These are phyloP conservation scores for Batkoa obscura DNA, from an alignment of 371 early-diverging fungal species.

Conservation along the genomic window DNA sequence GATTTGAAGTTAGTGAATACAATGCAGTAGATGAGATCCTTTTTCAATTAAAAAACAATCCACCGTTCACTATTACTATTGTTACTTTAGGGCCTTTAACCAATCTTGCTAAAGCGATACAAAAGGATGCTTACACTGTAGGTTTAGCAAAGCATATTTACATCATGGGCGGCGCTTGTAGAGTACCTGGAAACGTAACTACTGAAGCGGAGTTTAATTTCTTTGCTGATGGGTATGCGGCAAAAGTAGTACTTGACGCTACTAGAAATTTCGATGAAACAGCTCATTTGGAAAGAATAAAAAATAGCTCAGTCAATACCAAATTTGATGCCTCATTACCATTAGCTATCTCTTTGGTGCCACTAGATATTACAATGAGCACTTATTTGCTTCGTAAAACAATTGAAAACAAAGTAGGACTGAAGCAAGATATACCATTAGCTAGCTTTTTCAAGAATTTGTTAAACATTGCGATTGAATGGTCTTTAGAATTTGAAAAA, in stretches of 20 bases:
- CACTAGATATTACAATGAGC: conserved; percentile 15
- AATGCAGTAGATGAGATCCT: conserved; percentile 24
- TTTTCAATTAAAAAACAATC: conserved; percentile 17
- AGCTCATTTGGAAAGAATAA: conserved; percentile 8
- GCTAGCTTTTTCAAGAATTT: background rate
- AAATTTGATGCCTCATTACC: conserved; percentile 11
- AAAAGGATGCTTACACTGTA: conserved; percentile 22
- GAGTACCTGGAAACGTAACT: conserved; percentile 20
- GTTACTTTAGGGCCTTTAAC: conserved; percentile 32
- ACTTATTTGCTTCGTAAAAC: background rate
- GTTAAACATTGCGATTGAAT: background rate
- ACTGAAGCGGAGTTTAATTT: conserved; percentile 35
- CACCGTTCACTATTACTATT: conserved; percentile 23
- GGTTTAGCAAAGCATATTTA: conserved; percentile 24
- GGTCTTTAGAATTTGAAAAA: background rate
- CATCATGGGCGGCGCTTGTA: conserved; percentile 23
- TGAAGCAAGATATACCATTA: background rate
- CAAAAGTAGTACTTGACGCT: conserved; percentile 18
- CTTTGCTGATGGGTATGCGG: conserved; percentile 26
- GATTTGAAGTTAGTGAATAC: conserved; percentile 9
- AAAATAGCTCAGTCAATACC: conserved; percentile 8
- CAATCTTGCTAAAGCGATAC: conserved; percentile 28
- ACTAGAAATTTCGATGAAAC: conserved; percentile 16
- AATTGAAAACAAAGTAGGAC: background rate
- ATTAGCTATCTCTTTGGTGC: conserved; percentile 18